Evolutionary conservation across 2,329 filamentous ascomycete species (phyloP), one percentile per base, ranked within the genome.

Genomic region (Aspergillus floridensis): DNA sequence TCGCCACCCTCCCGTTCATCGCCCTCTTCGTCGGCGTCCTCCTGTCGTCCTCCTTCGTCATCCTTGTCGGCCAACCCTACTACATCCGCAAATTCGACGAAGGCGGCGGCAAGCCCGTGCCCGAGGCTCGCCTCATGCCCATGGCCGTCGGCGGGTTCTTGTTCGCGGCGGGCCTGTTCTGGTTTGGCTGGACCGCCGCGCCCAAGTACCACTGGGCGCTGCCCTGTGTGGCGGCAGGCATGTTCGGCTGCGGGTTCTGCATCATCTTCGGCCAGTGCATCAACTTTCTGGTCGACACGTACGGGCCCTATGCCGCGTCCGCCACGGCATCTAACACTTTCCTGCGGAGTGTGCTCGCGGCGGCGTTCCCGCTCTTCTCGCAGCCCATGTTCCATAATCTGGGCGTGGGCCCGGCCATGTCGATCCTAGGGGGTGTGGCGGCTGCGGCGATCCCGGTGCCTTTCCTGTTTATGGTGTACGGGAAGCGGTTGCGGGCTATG

Each of bases 181-280:
- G 56, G 44, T 58, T 63, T 11, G 60, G 55, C 6, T 63, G 69
- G 90, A 88, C 69, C 73, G 89, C 22, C 62, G 88, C 31, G 80
- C 86, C 0, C 86, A 87, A 0, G 75, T 89, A 14, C 77, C 91
- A 10, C 77, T 91, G 5, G 72, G 75, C 58, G 1, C 38, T 47
- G 87, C 86, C 83, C 0, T 77, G 80, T 38, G 76, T 86, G 38
- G 84, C 82, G 0, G 73, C 82, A 1, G 76, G 77, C 1, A 83
- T 86, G 49, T 73, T 83, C 14, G 90, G 90, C 3, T 88, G 90
- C 51, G 89, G 90, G 2, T 85, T 93, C 67, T 86, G 90, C 76
- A 87, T 87, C 49, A 91, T 93, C 69, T 92, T 93, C 79, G 83
- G 53, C 92, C 35, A 87, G 90, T 68, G 81, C 86, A 19, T 93